phyloP scores from a whole-genome alignment of 2,329 filamentous ascomycete genomes.

The Colletotrichum tropicale region DNA sequence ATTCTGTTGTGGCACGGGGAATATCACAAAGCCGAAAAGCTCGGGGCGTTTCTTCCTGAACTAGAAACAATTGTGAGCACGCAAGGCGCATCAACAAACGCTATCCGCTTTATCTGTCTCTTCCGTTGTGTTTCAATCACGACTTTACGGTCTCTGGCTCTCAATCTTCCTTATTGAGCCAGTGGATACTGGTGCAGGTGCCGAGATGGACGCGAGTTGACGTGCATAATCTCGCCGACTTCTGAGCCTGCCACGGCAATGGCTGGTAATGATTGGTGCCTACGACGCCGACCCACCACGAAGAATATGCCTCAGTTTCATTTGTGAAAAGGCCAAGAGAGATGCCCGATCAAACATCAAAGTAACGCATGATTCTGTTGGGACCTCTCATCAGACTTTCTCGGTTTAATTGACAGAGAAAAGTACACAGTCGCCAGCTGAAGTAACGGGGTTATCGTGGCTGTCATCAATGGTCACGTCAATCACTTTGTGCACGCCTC shows the following conservation, averaged over 20 bases:
- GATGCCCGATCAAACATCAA: background rate
- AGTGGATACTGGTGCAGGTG: background rate
- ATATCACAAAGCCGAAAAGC: background rate
- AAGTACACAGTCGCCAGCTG: rapidly evolving
- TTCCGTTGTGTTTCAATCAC: background rate
- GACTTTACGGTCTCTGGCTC: rapidly evolving
- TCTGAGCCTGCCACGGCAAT: background rate
- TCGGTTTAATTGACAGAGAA: rapidly evolving
- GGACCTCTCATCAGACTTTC: background rate
- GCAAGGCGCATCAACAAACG: background rate
- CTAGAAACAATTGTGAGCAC: background rate
- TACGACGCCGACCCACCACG: background rate
- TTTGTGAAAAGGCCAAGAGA: background rate
- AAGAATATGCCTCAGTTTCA: background rate
- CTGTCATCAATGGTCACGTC: rapidly evolving
- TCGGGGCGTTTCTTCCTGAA: background rate
- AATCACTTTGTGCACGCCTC: background rate
- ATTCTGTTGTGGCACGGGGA: rapidly evolving
- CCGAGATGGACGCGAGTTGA: background rate
- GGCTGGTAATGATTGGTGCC: background rate
- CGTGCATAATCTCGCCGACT: background rate
- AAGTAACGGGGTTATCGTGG: background rate
- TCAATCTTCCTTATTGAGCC: rapidly evolving
- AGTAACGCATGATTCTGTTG: background rate
- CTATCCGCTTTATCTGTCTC: rapidly evolving